A percentile compares a stretch with the other conserved stretches of the same genome.
Evolutionary conservation across 2,329 filamentous ascomycete genomes (phyloP).

Genomic region (Grosmannia clavigera): DNA sequence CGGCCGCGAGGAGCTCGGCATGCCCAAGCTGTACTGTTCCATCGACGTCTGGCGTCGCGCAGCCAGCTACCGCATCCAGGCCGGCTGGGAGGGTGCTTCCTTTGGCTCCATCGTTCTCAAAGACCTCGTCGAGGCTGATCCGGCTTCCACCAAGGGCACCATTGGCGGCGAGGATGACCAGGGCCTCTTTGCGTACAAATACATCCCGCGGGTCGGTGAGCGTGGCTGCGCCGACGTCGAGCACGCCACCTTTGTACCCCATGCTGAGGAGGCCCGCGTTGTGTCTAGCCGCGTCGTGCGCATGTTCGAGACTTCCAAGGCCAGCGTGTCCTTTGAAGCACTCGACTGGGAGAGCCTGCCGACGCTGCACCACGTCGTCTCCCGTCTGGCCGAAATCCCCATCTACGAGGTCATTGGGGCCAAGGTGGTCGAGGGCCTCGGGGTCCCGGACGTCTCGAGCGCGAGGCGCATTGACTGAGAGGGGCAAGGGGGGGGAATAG

Average conservation of each 20-base stretch:
- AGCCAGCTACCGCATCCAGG: slow-evolving; percentile 24
- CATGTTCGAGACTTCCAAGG: slow-evolving; percentile 25
- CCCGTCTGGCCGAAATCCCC: slow-evolving; percentile 40
- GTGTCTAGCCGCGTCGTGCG: slow-evolving; percentile 17
- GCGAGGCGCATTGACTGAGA: background rate
- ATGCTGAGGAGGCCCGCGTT: slow-evolving; percentile 22
- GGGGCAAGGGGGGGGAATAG: too few species aligned
- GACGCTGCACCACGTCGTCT: slow-evolving; percentile 46
- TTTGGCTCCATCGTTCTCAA: slow-evolving; percentile 14
- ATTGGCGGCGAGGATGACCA: slow-evolving; percentile 25
- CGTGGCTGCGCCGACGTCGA: slow-evolving; percentile 39
- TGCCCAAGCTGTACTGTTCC: slow-evolving; percentile 45
- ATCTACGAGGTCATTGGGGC: slow-evolving; percentile 42
- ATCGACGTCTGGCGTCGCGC: slow-evolving; percentile 28
- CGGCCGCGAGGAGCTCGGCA: slow-evolving; percentile 47
- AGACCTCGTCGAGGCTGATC: slow-evolving; percentile 11
- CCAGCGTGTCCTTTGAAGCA: slow-evolving; percentile 33
- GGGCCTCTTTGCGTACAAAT: slow-evolving; percentile 42
- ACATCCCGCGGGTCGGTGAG: slow-evolving; percentile 41
- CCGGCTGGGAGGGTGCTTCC: slow-evolving; percentile 26
- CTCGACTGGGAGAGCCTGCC: slow-evolving; percentile 42
- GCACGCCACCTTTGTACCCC: slow-evolving; percentile 31
- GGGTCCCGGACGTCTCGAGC: slow-evolving; percentile 32
- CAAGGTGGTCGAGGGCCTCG: slow-evolving; percentile 40
- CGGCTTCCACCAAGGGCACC: slow-evolving; percentile 2